Conservation (phyloP, 768 basidiomycete genomes). For the Boletus barrowsii region DNA sequence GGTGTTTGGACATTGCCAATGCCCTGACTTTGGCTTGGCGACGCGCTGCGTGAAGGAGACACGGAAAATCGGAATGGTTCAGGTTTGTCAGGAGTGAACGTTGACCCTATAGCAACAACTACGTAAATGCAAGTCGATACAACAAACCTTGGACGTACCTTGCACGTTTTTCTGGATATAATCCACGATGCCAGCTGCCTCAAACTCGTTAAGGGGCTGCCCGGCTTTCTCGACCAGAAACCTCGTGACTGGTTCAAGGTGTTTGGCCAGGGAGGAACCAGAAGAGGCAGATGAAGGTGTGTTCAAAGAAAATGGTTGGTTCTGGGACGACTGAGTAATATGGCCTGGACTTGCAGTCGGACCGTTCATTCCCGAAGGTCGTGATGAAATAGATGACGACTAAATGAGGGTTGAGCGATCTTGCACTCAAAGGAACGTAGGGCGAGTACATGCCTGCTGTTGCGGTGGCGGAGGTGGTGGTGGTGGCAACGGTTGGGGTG, state of each 20-base stretch:
- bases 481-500: conserved; percentile 20
- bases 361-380: conserved; percentile 15
- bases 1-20: conserved; percentile 31
- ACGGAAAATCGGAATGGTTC: conserved; percentile 66
- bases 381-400: conserved; percentile 19
- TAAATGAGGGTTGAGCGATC: conserved; percentile 25
- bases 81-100: conserved; percentile 34
- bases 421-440: conserved; percentile 14
- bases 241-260: conserved; percentile 46
- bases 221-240: conserved; percentile 49
- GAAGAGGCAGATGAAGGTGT: conserved; percentile 15
- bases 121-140: conserved; percentile 13
- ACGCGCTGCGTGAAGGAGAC: conserved; percentile 30
- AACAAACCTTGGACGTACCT: conserved; percentile 31
- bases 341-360: conserved; percentile 10
- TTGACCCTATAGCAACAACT: conserved; percentile 22
- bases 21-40: conserved; percentile 21
- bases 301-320: conserved; percentile 18
- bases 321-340: conserved; percentile 11
- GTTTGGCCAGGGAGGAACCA: conserved; percentile 34
- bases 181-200: conserved; percentile 53
- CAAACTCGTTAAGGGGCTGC: conserved; percentile 47
- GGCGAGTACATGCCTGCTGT: conserved; percentile 27
- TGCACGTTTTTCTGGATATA: conserved; percentile 52
- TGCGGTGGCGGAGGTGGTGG: conserved; percentile 21